Evolutionary conservation across 1,284 basidiomycete genomes (phyloP).

Genomic region (Ustilago lituana): DNA sequence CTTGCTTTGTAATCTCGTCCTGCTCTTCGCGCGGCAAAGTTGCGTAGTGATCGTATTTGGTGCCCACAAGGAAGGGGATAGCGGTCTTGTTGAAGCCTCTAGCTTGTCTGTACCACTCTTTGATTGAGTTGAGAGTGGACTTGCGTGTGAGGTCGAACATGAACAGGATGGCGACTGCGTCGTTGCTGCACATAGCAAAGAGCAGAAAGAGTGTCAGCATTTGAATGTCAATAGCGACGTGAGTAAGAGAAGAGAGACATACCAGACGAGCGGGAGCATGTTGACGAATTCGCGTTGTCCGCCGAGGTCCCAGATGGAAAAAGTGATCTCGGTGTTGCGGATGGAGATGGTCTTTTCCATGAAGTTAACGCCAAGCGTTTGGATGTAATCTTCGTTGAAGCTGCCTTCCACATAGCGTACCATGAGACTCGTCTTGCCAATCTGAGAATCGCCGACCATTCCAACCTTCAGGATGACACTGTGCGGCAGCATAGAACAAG

Average conservation of each 20-base stretch:
- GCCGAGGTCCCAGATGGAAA: conserved; percentile 98
- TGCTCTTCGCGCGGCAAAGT: conserved; percentile 95
- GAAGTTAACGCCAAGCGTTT: conserved; percentile 94
- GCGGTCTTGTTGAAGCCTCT: conserved; percentile 86
- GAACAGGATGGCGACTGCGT: conserved; percentile 97
- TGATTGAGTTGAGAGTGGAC: conserved; percentile 94
- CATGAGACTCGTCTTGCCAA: conserved; percentile 97
- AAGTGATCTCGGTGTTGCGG: conserved; percentile 95
- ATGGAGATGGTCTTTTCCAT: conserved; percentile 99
- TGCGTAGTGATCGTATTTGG: conserved; percentile 97
- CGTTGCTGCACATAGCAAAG: conserved; percentile 75
- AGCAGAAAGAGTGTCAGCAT: too few species aligned
- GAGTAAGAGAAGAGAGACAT: conserved; percentile 1
- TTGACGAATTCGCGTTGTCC: conserved; percentile 98
- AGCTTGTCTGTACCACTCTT: conserved; percentile 99
- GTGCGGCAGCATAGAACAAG: not conserved
- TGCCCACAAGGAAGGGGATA: conserved; percentile 76
- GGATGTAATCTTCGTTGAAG: conserved; percentile 90
- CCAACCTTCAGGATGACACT: conserved; percentile 93
- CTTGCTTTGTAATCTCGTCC: conserved; percentile 90
- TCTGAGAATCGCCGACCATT: conserved; percentile 98
- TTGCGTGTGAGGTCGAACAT: conserved; percentile 99
- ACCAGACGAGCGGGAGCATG: conserved; percentile 91
- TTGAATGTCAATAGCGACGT: not conserved
- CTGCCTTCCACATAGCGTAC: conserved; percentile 74